Evolutionary conservation across 192 early-diverging fungal genomes (phyloP).

Genomic region (Neocallimastix lanati): DNA sequence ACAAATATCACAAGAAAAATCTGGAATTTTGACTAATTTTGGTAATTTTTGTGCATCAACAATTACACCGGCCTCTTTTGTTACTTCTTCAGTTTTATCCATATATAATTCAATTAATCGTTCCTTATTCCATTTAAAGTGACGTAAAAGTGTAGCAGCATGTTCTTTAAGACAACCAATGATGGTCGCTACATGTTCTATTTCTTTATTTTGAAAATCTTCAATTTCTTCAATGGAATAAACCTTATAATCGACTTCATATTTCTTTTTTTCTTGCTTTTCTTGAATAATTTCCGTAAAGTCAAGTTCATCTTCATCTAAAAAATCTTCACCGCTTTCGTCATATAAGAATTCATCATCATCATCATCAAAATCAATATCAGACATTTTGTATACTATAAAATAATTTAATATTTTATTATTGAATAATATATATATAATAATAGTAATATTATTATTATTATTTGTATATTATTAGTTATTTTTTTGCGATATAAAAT

Average conservation of each 20-base stretch:
- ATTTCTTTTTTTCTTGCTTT: conserved; percentile 16
- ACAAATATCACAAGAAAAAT: conserved; percentile 82
- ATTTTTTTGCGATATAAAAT: no score
- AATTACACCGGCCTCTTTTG: conserved; percentile 50
- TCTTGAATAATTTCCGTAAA: background rate
- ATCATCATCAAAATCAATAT: background rate
- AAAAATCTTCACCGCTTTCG: background rate
- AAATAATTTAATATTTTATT: no score
- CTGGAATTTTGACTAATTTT: conserved; percentile 8
- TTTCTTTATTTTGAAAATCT: conserved; percentile 39
- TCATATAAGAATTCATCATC: background rate
- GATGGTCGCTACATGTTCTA: conserved; percentile 53
- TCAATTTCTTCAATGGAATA: conserved; percentile 39
- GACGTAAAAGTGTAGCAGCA: conserved; percentile 55
- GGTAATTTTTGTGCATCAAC: conserved; percentile 21
- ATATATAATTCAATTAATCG: conserved; percentile 54
- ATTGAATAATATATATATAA: no score
- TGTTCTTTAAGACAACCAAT: conserved; percentile 44
- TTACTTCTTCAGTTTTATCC: conserved; percentile 44
- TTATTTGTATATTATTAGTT: no score
- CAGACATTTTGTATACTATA: background rate
- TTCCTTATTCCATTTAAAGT: conserved; percentile 77
- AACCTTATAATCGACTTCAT: conserved; percentile 57
- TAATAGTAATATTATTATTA: no score
- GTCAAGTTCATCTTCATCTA: background rate